These are phyloP conservation scores for Hanseniaspora hatyaiensis DNA, from an alignment of 805 yeast genomes.

Conservation along the genomic window DNA sequence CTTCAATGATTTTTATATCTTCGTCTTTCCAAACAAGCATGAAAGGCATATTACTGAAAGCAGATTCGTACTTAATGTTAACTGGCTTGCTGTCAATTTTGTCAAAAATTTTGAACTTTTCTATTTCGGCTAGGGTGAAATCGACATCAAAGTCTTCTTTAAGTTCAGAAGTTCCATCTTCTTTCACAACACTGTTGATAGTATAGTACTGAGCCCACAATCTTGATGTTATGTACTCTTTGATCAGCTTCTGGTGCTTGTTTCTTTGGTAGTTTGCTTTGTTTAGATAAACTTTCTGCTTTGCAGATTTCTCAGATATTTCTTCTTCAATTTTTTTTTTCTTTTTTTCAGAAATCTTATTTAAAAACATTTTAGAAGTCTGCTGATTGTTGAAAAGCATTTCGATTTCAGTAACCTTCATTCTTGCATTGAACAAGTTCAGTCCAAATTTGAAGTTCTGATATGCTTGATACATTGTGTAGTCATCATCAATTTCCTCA, in stretches of 20 bases:
- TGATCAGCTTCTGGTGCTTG: conserved; percentile 23
- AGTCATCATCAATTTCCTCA: conserved; percentile 15
- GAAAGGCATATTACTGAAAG: conserved; percentile 25
- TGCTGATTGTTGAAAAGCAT: conserved; percentile 56
- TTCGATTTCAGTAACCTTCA: conserved; percentile 53
- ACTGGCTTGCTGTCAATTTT: neutral
- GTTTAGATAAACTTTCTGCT: conserved; percentile 25
- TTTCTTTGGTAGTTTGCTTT: conserved; percentile 23
- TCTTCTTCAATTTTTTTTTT: conserved; percentile 36
- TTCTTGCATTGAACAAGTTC: conserved; percentile 33
- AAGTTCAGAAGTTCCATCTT: neutral
- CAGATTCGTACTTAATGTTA: conserved; percentile 8
- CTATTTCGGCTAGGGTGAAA: neutral
- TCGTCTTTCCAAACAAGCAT: conserved; percentile 23
- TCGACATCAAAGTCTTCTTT: neutral
- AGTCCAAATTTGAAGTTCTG: conserved; percentile 25
- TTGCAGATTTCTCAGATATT: conserved; percentile 30
- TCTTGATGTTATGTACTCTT: conserved; percentile 25
- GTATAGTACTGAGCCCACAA: conserved; percentile 22
- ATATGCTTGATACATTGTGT: conserved; percentile 19
- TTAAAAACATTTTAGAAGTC: conserved; percentile 61
- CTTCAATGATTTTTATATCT: conserved; percentile 22
- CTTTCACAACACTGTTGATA: neutral
- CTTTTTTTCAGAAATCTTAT: conserved; percentile 48
- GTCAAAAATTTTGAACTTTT: neutral